Base-by-base conservation (phyloP, 2,329 filamentous ascomycete species). In the Alternaria alternata region DNA sequence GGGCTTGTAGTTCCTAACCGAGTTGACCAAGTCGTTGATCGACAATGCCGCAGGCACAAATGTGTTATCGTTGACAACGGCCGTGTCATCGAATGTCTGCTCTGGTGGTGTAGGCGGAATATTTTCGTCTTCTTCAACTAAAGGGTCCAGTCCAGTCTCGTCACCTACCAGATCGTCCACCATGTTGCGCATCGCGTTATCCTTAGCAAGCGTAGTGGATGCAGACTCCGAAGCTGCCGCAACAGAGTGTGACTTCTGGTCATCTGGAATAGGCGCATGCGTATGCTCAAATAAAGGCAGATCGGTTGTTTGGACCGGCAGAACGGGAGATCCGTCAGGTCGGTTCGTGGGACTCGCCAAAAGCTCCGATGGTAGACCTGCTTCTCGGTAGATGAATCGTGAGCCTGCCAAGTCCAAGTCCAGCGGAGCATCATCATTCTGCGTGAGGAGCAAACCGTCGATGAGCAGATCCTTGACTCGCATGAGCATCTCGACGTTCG, bases 401-500 rank as follows among this genome's bases (percentile, higher is more conserved):
- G 80, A 76, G 24, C 81, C 80, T 38, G 83, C 79, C 34, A 86
- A 71, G 48, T 80, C 79, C 34, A 86, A 72, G 48, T 80, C 78
- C 22, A 86, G 70, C 9, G 84, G 84, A 16, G 84, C 81, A 74
- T 80, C 79, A 66, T 81, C 62, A 20, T 83, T 81, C 55, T 84
- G 79, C n/a, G 85, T 84, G 28, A 90, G 76, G 54, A 85, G 78
- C 38, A 89, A 78, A 3, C 86, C 89, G 73, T 88, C 87, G 48
- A 86, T 82, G 7, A 91, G 79, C 32, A 91, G 82, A 61, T 89
- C 87, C 55, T 85, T 84, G 54, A 91, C 83, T 41, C 89, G 84
- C 71, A 87, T 86, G n/a, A 89, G 81, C 85, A 89, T 89, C 75
- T 91, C 89, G 34, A 86, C 81, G 56, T 88, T 86, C 0, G 84